A percentile compares a stretch with the other conserved stretches of the same genome.
Conservation (phyloP, 495 filamentous ascomycete genomes). For the Apodospora peruviana region DNA sequence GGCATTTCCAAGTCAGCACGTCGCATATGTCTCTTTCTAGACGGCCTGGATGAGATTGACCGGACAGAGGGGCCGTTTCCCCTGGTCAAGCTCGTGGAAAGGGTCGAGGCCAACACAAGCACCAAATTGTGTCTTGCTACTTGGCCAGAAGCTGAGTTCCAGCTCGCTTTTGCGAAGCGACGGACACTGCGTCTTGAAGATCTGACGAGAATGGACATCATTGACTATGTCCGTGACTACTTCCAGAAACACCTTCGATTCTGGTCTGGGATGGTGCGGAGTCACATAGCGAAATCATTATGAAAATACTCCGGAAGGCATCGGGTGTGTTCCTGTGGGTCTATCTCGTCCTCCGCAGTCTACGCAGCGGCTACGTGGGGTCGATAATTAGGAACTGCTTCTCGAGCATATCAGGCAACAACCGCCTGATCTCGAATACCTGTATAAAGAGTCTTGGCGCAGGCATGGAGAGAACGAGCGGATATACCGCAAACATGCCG, state of each 20-base stretch:
- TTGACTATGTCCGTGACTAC: background rate
- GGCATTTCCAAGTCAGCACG: background rate
- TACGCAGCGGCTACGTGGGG: background rate
- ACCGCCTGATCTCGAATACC: background rate
- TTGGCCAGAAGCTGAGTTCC: background rate
- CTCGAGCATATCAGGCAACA: background rate
- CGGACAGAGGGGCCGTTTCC: background rate
- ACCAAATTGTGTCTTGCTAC: background rate
- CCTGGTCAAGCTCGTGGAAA: background rate
- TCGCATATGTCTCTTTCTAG: conserved; percentile 1
- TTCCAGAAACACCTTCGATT: background rate
- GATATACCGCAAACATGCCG: background rate
- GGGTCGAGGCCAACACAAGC: background rate
- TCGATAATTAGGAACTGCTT: background rate
- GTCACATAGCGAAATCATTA: background rate
- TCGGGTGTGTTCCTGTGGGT: background rate
- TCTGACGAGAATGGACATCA: background rate
- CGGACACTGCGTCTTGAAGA: background rate
- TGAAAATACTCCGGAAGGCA: background rate
- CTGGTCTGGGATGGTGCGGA: background rate
- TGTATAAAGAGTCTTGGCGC: background rate
- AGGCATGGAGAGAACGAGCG: background rate
- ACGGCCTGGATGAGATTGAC: conserved; percentile 10
- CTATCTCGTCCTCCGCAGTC: background rate
- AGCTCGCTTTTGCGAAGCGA: background rate